phyloP scores from a whole-genome alignment of 1,139 yeast genomes.

The Pneumocystis jirovecii region DNA sequence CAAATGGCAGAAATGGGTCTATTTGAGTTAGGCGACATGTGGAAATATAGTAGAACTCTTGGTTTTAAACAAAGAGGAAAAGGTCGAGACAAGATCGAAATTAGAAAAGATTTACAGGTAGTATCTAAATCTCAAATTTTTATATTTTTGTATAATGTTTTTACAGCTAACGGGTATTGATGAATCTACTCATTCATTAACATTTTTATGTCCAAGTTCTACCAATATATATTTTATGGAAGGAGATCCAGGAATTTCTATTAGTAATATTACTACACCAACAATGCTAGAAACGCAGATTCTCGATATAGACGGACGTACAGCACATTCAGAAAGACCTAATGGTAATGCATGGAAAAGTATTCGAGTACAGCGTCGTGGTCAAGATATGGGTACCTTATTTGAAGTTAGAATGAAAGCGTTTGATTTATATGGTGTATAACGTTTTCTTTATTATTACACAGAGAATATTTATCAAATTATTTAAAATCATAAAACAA shows the following conservation, averaged over 20 bases:
- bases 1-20: constrained; percentile 1
- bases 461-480: not conserved
- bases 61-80: constrained; percentile 1
- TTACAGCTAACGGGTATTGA: not conserved
- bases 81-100: not conserved
- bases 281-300: not conserved
- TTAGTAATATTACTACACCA: not conserved
- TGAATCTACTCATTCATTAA: not conserved
- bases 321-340: not conserved
- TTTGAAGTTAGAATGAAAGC: constrained; percentile 2
- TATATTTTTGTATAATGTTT: not conserved
- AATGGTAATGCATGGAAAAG: constrained; percentile 2
- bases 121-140: not conserved
- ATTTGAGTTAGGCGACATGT: not conserved
- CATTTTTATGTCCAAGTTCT: not conserved
- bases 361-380: constrained; percentile 1
- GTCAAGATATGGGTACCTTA: constrained; percentile 1
- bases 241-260: not conserved
- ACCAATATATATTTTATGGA: not conserved
- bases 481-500: not conserved
- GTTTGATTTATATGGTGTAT: constrained; percentile 1
- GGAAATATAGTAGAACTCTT: constrained; percentile 1
- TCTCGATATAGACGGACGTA: constrained; percentile 1
- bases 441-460: not conserved
- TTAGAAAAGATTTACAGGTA: not conserved